phyloP scores from a whole-genome alignment of 441 rosid genomes.

The Raphanus hybrid region DNA sequence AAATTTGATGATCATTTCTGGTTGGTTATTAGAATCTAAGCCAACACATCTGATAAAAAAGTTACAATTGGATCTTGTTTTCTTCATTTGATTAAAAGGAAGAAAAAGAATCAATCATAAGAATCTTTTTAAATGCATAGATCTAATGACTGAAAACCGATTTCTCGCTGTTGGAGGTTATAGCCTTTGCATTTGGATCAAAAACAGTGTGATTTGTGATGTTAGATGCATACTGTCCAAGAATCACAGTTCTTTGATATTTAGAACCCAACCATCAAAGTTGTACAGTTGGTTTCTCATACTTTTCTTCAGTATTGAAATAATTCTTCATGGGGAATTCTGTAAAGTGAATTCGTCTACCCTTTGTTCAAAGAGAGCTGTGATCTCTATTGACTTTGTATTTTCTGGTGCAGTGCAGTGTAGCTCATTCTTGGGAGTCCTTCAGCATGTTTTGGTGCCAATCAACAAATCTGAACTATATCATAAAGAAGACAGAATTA shows the following conservation, averaged over 20 bases:
- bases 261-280: not conserved
- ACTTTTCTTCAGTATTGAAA: not conserved
- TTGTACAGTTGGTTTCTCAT: not conserved
- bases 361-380: constrained; percentile 1
- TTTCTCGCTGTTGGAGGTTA: not conserved
- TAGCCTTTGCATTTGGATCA: not conserved
- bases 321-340: not conserved
- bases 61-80: not conserved
- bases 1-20: constrained; percentile 1
- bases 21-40: not conserved
- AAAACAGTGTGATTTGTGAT: not conserved
- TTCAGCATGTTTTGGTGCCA: not conserved
- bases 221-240: not conserved
- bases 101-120: not conserved
- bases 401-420: not conserved
- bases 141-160: not conserved
- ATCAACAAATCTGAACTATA: not conserved
- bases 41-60: not conserved
- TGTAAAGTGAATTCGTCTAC: not conserved
- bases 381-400: not conserved
- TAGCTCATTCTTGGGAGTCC: not conserved
- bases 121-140: not conserved
- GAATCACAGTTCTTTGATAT: not conserved
- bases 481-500: not conserved
- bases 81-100: not conserved